Evolutionary conservation across 148 eudicot genomes (phyloP).

Genomic region (Polygonum maritimum): DNA sequence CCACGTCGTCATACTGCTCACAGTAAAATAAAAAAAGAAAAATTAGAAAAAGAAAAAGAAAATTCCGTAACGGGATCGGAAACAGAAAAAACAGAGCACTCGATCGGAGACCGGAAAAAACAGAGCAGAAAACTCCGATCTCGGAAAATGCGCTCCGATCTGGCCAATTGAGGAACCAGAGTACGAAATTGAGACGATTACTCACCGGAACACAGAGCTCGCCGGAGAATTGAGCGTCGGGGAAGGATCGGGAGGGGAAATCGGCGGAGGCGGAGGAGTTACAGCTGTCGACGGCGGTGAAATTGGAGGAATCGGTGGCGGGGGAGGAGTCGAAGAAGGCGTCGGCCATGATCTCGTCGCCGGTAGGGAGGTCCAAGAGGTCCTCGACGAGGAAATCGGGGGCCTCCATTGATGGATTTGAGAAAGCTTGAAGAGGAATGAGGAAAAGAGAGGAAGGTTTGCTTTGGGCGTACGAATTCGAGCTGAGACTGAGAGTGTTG

Average conservation of each 20-base stretch:
- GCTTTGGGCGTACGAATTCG: background rate
- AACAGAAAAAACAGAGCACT: background rate
- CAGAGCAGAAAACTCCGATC: too few relatives aligned
- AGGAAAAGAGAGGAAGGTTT: background rate
- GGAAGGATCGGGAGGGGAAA: conserved; percentile 7
- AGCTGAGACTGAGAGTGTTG: conserved; percentile 4
- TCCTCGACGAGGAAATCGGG: conserved; percentile 55
- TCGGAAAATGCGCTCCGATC: too few relatives aligned
- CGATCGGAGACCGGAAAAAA: background rate
- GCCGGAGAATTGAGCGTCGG: conserved; percentile 60
- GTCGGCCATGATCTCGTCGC: conserved; percentile 60
- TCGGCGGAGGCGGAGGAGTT: conserved; percentile 62
- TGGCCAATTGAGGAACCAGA: too few relatives aligned
- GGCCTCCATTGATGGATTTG: conserved; percentile 29
- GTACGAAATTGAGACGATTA: background rate
- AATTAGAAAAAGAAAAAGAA: background rate
- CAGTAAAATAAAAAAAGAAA: background rate
- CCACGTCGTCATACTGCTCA: conserved; percentile 16
- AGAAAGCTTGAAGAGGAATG: background rate
- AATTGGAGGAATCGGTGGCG: conserved; percentile 43
- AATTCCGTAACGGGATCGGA: background rate
- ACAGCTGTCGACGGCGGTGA: conserved; percentile 61
- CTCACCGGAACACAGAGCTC: conserved; percentile 89
- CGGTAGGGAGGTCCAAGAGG: conserved; percentile 59
- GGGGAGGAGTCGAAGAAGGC: conserved; percentile 35